Base-by-base conservation (phyloP, 2,329 filamentous ascomycete species). In the Epichloe festucae region DNA sequence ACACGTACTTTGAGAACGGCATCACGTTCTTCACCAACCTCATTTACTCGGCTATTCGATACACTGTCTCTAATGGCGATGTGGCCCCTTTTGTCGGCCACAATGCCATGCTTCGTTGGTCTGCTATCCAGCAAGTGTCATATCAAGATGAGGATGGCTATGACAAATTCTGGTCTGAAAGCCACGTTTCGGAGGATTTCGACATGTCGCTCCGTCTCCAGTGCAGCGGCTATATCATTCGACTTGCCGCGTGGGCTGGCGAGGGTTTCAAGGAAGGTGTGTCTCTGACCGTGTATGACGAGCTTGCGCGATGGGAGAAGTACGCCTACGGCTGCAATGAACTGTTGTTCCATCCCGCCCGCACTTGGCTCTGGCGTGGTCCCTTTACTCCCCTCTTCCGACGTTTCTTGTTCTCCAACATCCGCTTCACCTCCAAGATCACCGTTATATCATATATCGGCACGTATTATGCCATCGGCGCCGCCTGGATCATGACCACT, bases 321-420 rank as follows among this genome's bases (percentile, higher is more conserved):
- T 89, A 89, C 63, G 87, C 87, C 3, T 90, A 89, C 60, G 86
- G 87, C 39, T 90, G 87, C 68, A 87, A 86, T 65, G 87, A 90
- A 70, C 73, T 91, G 52, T 74, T 91, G 52, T 91, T 93, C 72
- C 78, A 91, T 62, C 87, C 87, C 3, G 72, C 91, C 54, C 77
- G 78, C 54, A 81, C 80, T 58, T 91, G 87, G 87, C 65, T 81
- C 44, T 81, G 75, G 63, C 78, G 75, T 15, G 87, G 87, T 0
- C 87, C 87, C 31, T 87, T 91, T 64, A 91, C 87, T 4, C 82
- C 83, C 21, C 76, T 91, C 4, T 91, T 91, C 76, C 77, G 82
- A 54, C 75, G 70, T 52, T 91, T 93, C 70, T 66, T 90, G 51
- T 77, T 74, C 63, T 88, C 83, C 58, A 81, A 78, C 64, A 89